phyloP scores from a whole-genome alignment of 768 basidiomycete genomes.

The Tylopilus felleus region DNA sequence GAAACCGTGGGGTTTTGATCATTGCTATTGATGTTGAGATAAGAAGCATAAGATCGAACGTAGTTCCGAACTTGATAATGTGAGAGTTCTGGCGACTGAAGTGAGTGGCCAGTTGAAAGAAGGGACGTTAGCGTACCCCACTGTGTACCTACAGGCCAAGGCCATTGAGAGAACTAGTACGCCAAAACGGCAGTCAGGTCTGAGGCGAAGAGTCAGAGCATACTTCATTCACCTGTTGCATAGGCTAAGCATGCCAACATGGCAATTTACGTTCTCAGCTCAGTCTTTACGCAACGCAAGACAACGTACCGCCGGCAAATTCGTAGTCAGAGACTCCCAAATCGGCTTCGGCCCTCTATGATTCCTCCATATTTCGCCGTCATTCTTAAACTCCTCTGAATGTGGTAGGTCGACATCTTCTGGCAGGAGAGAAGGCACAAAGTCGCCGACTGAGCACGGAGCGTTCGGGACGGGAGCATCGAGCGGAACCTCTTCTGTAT shows the following conservation, averaged over 20 bases:
- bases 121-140: slow-evolving; percentile 4
- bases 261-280: neutral
- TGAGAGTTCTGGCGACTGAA: slow-evolving; percentile 24
- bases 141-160: slow-evolving; percentile 13
- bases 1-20: slow-evolving; percentile 37
- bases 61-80: slow-evolving; percentile 37
- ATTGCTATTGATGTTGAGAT: slow-evolving; percentile 21
- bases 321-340: slow-evolving; percentile 15
- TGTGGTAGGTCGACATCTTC: neutral
- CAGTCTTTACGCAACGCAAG: neutral
- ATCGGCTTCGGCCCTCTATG: slow-evolving; percentile 12
- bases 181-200: neutral
- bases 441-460: slow-evolving; percentile 3
- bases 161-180: slow-evolving; percentile 13
- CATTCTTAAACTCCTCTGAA: neutral
- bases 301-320: slow-evolving; percentile 9
- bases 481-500: slow-evolving; percentile 13
- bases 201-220: no score
- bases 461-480: slow-evolving; percentile 13
- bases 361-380: slow-evolving; percentile 2
- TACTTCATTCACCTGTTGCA: slow-evolving; percentile 1
- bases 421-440: slow-evolving; percentile 11
- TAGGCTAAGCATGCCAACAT: neutral
- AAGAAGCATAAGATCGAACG: slow-evolving; percentile 14
- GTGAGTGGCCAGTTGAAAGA: neutral